Evolutionary conservation across 2,329 filamentous ascomycete species (phyloP).

Genomic region (Colletotrichum neosansevieriae): DNA sequence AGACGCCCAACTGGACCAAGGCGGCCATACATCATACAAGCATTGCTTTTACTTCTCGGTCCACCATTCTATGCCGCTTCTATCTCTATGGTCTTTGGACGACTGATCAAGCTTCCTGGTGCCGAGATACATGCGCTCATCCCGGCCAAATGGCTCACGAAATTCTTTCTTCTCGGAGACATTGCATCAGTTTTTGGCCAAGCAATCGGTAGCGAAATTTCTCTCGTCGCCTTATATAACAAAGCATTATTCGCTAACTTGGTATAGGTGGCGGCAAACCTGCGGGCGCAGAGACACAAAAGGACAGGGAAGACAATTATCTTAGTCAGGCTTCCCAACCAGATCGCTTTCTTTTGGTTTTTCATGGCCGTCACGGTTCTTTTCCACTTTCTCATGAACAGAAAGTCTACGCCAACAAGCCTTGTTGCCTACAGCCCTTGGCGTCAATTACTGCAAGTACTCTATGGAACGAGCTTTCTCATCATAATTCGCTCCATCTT

Average conservation of each 20-base stretch:
- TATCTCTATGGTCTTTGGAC: conserved; percentile 63
- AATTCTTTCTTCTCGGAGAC: conserved; percentile 66
- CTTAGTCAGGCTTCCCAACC: too few relatives aligned
- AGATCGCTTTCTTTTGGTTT: too few relatives aligned
- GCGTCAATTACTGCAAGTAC: too few relatives aligned
- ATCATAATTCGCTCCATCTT: too few relatives aligned
- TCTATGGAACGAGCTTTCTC: too few relatives aligned
- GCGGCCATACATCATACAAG: conserved; percentile 56
- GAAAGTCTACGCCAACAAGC: too few relatives aligned
- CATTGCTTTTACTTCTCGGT: conserved; percentile 58
- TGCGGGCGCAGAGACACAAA: too few relatives aligned
- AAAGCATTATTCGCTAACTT: neutral
- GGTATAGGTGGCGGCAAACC: too few relatives aligned
- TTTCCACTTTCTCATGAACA: too few relatives aligned
- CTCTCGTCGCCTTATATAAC: rapidly evolving
- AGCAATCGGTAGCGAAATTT: conserved; percentile 49
- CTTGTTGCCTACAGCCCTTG: too few relatives aligned
- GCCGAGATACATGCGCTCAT: conserved; percentile 51
- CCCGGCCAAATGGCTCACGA: conserved; percentile 59
- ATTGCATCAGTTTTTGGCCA: conserved; percentile 65
- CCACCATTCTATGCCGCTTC: conserved; percentile 62
- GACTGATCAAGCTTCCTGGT: conserved; percentile 54
- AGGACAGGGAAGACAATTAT: too few relatives aligned
- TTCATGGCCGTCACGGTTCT: too few relatives aligned
- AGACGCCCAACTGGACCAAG: conserved; percentile 54